A percentile compares a stretch with the other conserved stretches of the same genome.
Conservation (phyloP, 208 protist genomes). For the Dictyostelium gargantuum region DNA sequence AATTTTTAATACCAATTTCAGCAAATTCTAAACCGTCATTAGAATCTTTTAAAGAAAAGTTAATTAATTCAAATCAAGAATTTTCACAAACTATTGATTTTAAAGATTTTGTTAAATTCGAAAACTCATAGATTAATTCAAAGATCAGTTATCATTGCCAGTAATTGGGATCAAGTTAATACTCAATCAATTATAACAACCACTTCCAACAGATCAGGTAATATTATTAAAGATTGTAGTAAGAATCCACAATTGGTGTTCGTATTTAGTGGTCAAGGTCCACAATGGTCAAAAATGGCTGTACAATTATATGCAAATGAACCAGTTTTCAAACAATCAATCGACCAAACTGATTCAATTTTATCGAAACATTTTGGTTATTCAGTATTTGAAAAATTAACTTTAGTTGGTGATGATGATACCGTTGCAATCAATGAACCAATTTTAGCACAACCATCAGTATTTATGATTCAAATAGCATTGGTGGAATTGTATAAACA, state of each 20-base stretch:
- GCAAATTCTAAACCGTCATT: not conserved
- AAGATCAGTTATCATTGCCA: not conserved
- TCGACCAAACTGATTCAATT: not conserved
- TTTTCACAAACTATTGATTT: not conserved
- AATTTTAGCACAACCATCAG: conserved; percentile 8
- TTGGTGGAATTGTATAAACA: not conserved
- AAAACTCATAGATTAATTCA: not conserved
- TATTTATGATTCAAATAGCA: conserved; percentile 25
- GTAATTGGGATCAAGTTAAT: not conserved
- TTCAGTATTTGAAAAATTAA: not conserved
- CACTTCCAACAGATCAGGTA: not conserved
- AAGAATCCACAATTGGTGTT: conserved; percentile 27
- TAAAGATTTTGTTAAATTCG: conserved; percentile 1
- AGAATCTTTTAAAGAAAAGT: not conserved
- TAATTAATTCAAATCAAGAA: not conserved
- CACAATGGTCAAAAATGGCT: conserved; percentile 5
- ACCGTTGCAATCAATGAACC: not conserved
- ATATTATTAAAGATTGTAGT: not conserved
- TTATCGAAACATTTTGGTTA: not conserved
- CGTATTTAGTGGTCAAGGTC: conserved; percentile 78
- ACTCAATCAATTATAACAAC: not conserved
- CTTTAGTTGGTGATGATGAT: not conserved
- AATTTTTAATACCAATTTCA: conserved; percentile 22
- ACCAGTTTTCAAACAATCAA: not conserved
- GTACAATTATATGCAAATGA: not conserved